A percentile compares a stretch with the other conserved stretches of the same genome.
These are phyloP conservation scores for Aphanomyces cochlioides DNA, from an alignment of 352 stramenopile species.

Conservation along the genomic window DNA sequence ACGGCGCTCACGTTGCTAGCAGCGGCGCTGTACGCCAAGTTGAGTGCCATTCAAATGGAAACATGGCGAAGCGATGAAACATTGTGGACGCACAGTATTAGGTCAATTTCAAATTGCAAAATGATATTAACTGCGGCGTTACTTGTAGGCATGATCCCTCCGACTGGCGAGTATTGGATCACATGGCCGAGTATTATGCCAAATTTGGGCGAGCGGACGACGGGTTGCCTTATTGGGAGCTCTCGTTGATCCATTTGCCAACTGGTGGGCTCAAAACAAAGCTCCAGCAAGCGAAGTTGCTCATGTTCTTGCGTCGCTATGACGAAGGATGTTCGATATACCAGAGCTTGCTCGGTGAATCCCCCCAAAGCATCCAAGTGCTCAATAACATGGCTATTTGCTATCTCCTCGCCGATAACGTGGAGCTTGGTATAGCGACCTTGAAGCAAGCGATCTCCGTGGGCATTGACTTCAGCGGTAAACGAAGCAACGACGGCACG, in stretches of 20 bases:
- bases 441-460: background rate
- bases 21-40: background rate
- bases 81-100: slow-evolving; percentile 6
- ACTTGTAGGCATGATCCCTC: slow-evolving; percentile 6
- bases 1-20: background rate
- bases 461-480: background rate
- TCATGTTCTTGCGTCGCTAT: slow-evolving; percentile 12
- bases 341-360: background rate
- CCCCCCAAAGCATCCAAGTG: slow-evolving; percentile 1
- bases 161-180: slow-evolving; percentile 5
- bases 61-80: slow-evolving; percentile 7
- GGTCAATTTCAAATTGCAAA: slow-evolving; percentile 2
- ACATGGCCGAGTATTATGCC: slow-evolving; percentile 16
- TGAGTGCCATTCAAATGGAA: slow-evolving; percentile 5
- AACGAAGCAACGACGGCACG: background rate
- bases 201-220: background rate
- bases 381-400: slow-evolving; percentile 12
- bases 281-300: background rate
- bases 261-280: background rate
- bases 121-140: background rate
- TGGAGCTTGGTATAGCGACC: background rate
- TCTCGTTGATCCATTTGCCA: background rate
- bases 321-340: slow-evolving; percentile 1
- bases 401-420: background rate
- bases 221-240: background rate